A percentile compares a stretch with the other conserved stretches of the same genome.
phyloP scores from a whole-genome alignment of 2,329 filamentous ascomycete genomes.

The Cryoendolithus antarcticus region DNA sequence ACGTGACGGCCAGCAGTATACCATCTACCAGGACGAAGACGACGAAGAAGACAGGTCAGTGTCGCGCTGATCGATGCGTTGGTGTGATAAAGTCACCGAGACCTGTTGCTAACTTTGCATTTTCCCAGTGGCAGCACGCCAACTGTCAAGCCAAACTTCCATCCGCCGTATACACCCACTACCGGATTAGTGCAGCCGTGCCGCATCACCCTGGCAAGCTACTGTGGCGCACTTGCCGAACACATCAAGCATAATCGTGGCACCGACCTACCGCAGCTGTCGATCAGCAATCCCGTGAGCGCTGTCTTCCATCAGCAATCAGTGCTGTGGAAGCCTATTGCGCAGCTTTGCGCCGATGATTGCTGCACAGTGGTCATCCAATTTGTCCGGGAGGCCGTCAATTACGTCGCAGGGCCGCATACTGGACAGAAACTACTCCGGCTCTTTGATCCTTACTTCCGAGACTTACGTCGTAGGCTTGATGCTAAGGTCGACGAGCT shows the following conservation, averaged over 20 bases:
- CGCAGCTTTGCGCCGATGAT: not conserved
- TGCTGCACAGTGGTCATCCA: not conserved
- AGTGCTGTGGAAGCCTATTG: not conserved
- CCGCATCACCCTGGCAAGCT: not conserved
- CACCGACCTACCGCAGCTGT: not conserved
- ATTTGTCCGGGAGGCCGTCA: not conserved
- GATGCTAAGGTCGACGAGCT: not conserved
- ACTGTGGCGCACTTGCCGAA: not conserved
- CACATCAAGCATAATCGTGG: not conserved
- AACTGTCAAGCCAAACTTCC: not conserved
- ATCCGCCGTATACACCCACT: not conserved
- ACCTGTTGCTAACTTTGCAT: too few species aligned
- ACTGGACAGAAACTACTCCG: not conserved
- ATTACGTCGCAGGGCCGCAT: not conserved
- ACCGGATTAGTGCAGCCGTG: not conserved
- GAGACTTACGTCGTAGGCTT: not conserved
- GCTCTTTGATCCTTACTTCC: not conserved
- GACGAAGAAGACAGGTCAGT: not conserved
- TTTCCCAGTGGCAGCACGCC: too few species aligned
- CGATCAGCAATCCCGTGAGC: not conserved
- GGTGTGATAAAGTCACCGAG: too few species aligned
- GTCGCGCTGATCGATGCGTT: too few species aligned
- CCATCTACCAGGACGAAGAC: not conserved
- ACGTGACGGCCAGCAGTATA: not conserved
- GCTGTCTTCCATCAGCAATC: constrained; percentile 1